Conservation (phyloP, 306 rosid species). For the Astragalus membranaceus region DNA sequence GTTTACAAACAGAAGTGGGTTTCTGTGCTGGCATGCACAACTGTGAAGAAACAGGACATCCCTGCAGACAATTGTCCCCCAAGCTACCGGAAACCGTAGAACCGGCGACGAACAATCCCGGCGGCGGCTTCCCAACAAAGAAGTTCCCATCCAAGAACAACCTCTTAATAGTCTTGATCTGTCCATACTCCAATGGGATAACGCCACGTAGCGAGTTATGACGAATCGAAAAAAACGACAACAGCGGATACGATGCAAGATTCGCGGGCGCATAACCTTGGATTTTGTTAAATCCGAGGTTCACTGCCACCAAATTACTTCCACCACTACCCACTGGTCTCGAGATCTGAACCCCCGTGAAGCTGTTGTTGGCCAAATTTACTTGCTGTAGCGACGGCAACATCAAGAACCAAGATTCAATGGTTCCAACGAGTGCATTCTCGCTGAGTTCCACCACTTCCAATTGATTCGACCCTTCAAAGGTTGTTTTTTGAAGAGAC, state of each 20-base stretch:
- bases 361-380: slow-evolving; percentile 59
- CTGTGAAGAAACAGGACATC: slow-evolving; percentile 59
- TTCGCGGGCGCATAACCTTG: slow-evolving; percentile 58
- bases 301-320: slow-evolving; percentile 65
- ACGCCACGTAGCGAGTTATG: slow-evolving; percentile 67
- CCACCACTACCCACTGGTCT: slow-evolving; percentile 11
- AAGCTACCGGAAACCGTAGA: slow-evolving; percentile 59
- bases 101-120: slow-evolving; percentile 36
- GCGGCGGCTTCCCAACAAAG: slow-evolving; percentile 68
- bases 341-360: slow-evolving; percentile 49
- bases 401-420: slow-evolving; percentile 61
- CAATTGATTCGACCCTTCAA: slow-evolving; percentile 38
- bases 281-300: slow-evolving; percentile 72
- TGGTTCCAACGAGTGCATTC: slow-evolving; percentile 43
- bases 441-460: slow-evolving; percentile 80
- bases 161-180: slow-evolving; percentile 43
- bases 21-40: slow-evolving; percentile 80
- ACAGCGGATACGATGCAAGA: slow-evolving; percentile 43
- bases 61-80: slow-evolving; percentile 77
- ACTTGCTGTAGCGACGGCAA: slow-evolving; percentile 70
- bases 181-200: slow-evolving; percentile 58
- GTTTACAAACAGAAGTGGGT: slow-evolving; percentile 55
- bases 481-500: slow-evolving; percentile 37
- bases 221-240: slow-evolving; percentile 68
- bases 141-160: slow-evolving; percentile 79